Evolutionary conservation across 2,329 filamentous ascomycete species (phyloP), one percentile per base, ranked within the genome.

Genomic region (Nemania sp.): DNA sequence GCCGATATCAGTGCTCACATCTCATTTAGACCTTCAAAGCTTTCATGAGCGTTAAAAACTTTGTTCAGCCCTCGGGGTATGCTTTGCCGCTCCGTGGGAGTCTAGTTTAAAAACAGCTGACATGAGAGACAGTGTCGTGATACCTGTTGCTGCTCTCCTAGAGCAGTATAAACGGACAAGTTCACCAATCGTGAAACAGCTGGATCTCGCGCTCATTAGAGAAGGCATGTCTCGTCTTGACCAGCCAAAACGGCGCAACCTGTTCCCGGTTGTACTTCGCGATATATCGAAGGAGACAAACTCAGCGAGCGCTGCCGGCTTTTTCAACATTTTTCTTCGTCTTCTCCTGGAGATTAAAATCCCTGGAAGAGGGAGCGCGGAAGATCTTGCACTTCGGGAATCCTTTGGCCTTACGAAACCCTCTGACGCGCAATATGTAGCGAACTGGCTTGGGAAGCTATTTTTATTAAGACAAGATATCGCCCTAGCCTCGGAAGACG

Each of bases 181-280:
- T 40, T 89, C 88, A 12, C 80, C 88, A 1, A 81, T 97, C 39
- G 86, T 99, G 65, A 89, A 91, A 65, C 91, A 96, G 72, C 90
- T 97, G 68, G 93, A 98, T 75, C 79, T 98, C 42, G 82, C 90
- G 17, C 97, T 96, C 72, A 90, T 97, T 39, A 91, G 96, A 71
- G 91, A 96, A 72, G 95, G 94, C 43, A 70, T 86, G 29, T 74
- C 78, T 43, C 79, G 83, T 2, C 73, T 84, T 20, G 74, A 79
- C 34, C 74, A 78, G 12, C 71, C 81, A 54, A 89, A 94, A 43
- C 85, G 91, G 67, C 83, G 89, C 37, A 85, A 87, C 11, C 78
- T 97, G 4, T 76, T 97, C n/a, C 87, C 91, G 1, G 81, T 85
- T 2, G 76, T 92, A 10, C 77, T 93, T 15, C 80, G 83, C 65